These are phyloP conservation scores for Syzygium syzygioides DNA, from an alignment of 441 rosid species.

Conservation along the genomic window DNA sequence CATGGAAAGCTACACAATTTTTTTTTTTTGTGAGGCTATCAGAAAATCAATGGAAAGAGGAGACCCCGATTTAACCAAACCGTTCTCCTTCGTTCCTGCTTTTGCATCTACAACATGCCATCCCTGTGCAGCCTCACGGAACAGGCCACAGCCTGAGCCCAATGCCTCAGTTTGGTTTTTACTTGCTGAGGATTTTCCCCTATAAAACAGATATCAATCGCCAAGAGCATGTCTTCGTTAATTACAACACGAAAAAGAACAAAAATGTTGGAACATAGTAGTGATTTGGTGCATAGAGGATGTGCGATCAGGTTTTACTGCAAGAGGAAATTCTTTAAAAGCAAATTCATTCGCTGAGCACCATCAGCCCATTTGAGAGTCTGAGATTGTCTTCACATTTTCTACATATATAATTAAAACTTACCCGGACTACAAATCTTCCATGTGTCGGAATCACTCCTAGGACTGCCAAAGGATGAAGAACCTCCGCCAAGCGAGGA, in stretches of 20 bases:
- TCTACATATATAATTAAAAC: background rate
- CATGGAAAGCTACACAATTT: background rate
- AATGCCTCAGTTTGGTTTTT: conserved; percentile 88
- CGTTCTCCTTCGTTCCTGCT: background rate
- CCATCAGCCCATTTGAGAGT: background rate
- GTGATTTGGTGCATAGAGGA: background rate
- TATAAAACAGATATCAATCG: conserved; percentile 8
- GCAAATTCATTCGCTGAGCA: background rate
- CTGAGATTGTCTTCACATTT: background rate
- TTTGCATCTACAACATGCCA: background rate
- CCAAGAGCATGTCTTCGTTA: background rate
- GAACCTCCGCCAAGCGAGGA: conserved; percentile 37
- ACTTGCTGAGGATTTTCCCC: conserved; percentile 88
- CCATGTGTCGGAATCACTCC: conserved; percentile 59
- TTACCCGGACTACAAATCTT: conserved; percentile 77
- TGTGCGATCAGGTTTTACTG: background rate
- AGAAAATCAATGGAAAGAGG: background rate
- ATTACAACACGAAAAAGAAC: background rate
- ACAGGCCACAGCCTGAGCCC: conserved; percentile 99
- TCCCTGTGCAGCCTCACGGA: conserved; percentile 54
- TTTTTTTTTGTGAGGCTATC: background rate
- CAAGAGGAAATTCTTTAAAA: background rate
- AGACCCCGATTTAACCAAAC: background rate
- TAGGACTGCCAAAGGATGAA: conserved; percentile 62
- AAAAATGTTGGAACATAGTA: background rate